Conservation (phyloP, 1,284 basidiomycete genomes). For the Porodaedalea pini region DNA sequence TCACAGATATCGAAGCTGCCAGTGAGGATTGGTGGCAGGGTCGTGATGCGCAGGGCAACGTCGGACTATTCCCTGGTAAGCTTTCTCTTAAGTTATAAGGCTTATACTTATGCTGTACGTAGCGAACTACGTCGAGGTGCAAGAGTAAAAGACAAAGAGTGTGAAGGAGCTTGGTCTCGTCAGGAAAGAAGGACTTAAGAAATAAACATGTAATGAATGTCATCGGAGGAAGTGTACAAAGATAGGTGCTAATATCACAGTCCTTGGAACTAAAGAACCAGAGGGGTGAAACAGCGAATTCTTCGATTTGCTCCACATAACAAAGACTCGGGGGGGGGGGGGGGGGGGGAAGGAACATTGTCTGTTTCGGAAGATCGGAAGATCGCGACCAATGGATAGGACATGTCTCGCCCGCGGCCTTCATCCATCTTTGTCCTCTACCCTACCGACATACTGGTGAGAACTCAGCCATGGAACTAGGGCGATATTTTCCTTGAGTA, state of each 20-base stretch:
- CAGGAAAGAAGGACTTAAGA: neutral
- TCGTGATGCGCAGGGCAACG: constrained; percentile 51
- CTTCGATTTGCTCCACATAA: neutral
- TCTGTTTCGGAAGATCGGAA: too few relatives aligned
- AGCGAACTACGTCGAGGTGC: constrained; percentile 63
- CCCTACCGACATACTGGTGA: too few relatives aligned
- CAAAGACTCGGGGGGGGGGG: too few relatives aligned
- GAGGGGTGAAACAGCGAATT: neutral
- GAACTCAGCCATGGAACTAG: too few relatives aligned
- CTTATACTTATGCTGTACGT: constrained; percentile 20
- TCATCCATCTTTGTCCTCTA: too few relatives aligned
- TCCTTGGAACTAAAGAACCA: neutral
- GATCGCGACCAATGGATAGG: too few relatives aligned
- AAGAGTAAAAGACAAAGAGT: constrained; percentile 35
- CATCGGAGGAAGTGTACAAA: neutral
- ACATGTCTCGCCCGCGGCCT: too few relatives aligned
- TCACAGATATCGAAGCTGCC: constrained; percentile 67
- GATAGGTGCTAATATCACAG: neutral
- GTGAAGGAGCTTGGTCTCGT: neutral
- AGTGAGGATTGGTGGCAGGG: constrained; percentile 92
- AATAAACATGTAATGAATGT: constrained; percentile 1
- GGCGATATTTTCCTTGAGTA: neutral
- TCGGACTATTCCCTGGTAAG: constrained; percentile 84
- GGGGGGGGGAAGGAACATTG: too few relatives aligned
- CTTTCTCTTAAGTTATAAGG: constrained; percentile 20